Percentiles rank a stretch among this genome's conserved stretches.
These are phyloP conservation scores for Calonectria pseudoreteaudii DNA, from an alignment of 2,329 filamentous ascomycete species.

Conservation along the genomic window DNA sequence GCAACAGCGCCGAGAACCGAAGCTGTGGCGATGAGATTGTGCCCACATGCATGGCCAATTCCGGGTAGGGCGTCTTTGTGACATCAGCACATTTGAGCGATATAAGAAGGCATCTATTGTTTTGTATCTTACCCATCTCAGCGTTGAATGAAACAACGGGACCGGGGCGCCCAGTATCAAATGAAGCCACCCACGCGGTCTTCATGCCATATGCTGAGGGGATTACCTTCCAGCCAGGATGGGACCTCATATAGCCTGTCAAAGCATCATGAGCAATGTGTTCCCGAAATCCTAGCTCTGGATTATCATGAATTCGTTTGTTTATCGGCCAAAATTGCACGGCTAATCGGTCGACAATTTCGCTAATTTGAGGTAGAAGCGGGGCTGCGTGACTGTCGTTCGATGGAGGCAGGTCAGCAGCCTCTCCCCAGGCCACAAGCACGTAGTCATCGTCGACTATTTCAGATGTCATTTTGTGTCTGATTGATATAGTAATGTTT, in stretches of 20 bases:
- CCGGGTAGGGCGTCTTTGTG: slow-evolving; percentile 26
- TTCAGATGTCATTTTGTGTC: neutral
- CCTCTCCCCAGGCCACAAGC: neutral
- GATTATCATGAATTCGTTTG: neutral
- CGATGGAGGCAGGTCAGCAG: neutral
- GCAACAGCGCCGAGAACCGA: slow-evolving; percentile 33
- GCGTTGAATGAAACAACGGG: neutral
- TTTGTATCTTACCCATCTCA: neutral
- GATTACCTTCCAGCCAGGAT: neutral
- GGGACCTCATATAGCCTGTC: neutral
- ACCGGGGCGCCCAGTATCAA: neutral
- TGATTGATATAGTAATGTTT: too few relatives aligned
- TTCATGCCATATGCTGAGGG: neutral
- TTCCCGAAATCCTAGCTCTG: neutral
- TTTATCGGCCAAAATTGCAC: neutral
- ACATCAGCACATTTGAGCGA: neutral
- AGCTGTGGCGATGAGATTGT: slow-evolving; percentile 37
- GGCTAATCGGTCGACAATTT: neutral
- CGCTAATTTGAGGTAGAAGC: neutral
- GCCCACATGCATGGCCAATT: slow-evolving; percentile 35
- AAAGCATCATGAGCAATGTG: neutral
- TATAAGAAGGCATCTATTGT: too few relatives aligned
- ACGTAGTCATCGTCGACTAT: neutral
- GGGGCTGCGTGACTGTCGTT: neutral
- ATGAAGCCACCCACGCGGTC: neutral